Evolutionary conservation across 2,329 filamentous ascomycete species (phyloP).

Genomic region (Rhexocercosporidium sp.): DNA sequence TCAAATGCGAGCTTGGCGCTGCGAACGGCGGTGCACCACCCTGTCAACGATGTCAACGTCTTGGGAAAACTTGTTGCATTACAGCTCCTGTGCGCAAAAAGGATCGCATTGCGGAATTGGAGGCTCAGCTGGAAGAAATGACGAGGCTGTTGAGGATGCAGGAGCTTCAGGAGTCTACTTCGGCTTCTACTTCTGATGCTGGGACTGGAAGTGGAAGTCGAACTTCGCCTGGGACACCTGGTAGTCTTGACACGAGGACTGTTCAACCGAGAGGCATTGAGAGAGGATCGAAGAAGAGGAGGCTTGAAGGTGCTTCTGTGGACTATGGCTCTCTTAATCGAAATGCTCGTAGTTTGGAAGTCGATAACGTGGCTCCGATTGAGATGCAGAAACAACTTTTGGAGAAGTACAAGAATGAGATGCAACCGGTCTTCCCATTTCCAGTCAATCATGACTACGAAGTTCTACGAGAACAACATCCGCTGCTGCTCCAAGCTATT

Average conservation of each 20-base stretch:
- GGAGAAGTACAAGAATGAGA: constrained; percentile 8
- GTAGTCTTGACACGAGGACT: neutral
- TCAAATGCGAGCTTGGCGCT: constrained; percentile 20
- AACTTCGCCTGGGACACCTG: neutral
- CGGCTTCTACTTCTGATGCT: neutral
- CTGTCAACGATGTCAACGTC: constrained; percentile 15
- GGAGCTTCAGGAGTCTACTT: neutral
- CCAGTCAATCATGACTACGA: constrained; percentile 7
- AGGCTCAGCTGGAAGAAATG: constrained; percentile 16
- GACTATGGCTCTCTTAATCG: neutral
- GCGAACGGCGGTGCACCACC: neutral
- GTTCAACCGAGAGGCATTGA: neutral
- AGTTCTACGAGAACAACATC: constrained; percentile 6
- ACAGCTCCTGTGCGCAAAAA: constrained; percentile 15
- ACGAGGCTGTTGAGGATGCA: constrained; percentile 15
- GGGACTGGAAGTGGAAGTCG: neutral
- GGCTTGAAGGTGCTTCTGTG: neutral
- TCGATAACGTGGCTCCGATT: constrained; percentile 5
- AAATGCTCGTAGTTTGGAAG: neutral
- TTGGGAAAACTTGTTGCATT: constrained; percentile 13
- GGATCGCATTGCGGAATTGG: constrained; percentile 18
- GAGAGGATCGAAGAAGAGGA: constrained; percentile 5
- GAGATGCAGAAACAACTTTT: neutral
- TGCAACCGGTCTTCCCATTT: constrained; percentile 18
- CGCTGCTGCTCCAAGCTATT: constrained; percentile 13